These are phyloP conservation scores for Amanita exitialis DNA, from an alignment of 768 basidiomycete genomes.

Conservation along the genomic window DNA sequence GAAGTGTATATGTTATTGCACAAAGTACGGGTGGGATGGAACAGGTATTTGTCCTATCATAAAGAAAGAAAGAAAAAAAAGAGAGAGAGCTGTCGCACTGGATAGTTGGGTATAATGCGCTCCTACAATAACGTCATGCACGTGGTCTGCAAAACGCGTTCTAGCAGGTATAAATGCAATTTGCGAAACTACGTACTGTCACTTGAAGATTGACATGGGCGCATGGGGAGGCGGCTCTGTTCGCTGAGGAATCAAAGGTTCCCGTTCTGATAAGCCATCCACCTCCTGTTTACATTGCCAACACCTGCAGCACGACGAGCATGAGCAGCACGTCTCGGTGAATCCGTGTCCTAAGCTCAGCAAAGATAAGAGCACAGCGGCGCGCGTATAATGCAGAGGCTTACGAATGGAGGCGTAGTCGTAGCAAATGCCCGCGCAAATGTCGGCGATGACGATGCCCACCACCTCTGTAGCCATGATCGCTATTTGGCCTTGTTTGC, in stretches of 20 bases:
- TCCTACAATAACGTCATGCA: no score
- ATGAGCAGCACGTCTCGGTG: constrained; percentile 15
- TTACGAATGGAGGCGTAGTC: constrained; percentile 29
- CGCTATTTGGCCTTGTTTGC: neutral
- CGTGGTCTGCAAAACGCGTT: no score
- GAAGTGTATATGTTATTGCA: no score
- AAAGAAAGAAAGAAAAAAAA: no score
- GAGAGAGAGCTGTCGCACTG: no score
- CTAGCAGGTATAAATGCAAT: neutral
- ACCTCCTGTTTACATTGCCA: neutral
- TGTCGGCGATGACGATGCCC: constrained; percentile 20
- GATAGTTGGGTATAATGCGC: no score
- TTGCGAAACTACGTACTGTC: neutral
- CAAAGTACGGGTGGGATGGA: no score
- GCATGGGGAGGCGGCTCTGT: neutral
- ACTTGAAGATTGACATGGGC: neutral
- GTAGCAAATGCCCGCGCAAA: constrained; percentile 26
- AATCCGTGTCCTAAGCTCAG: constrained; percentile 22
- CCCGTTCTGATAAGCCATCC: constrained; percentile 1
- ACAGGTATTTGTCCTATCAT: no score
- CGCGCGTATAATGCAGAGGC: neutral
- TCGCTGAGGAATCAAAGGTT: constrained; percentile 2
- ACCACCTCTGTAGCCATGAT: constrained; percentile 18
- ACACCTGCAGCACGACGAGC: neutral
- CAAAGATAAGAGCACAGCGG: neutral